phyloP scores from a whole-genome alignment of 352 stramenopile genomes.

The Thalassiosira exigua region DNA sequence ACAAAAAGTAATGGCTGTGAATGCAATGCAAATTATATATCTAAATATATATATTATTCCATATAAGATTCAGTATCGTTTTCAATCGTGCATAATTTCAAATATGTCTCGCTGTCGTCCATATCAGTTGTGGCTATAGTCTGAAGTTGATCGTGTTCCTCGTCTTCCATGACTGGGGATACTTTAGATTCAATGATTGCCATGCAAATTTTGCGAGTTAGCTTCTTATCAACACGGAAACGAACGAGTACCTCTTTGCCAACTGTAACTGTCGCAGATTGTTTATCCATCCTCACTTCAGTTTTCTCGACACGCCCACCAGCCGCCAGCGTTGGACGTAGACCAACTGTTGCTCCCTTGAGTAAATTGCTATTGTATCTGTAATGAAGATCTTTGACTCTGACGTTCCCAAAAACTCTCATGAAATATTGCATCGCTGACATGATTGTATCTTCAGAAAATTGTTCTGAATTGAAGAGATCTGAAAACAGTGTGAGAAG shows the following conservation, averaged over 20 bases:
- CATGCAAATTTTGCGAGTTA: not conserved
- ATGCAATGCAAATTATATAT: not conserved
- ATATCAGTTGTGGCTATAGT: not conserved
- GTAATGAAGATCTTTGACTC: slow-evolving; percentile 23
- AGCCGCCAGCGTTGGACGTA: slow-evolving; percentile 15
- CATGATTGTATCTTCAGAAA: slow-evolving; percentile 14
- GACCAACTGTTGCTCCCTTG: slow-evolving; percentile 19
- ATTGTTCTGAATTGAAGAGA: slow-evolving; percentile 25
- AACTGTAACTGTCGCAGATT: no score
- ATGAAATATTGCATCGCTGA: slow-evolving; percentile 22
- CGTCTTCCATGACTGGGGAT: not conserved
- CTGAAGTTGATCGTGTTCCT: not conserved
- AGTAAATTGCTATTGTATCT: slow-evolving; percentile 33
- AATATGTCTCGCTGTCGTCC: not conserved
- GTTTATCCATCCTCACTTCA: no score
- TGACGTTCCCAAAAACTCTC: slow-evolving; percentile 37
- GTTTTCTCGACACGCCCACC: no score
- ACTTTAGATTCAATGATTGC: no score
- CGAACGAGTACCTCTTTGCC: no score
- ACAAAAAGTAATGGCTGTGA: not conserved
- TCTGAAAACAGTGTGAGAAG: slow-evolving; percentile 15
- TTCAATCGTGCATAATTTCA: not conserved
- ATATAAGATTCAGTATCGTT: not conserved
- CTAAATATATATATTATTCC: not conserved
- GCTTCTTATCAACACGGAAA: no score